Conservation (phyloP, 78 protist genomes). For the Dictyostelium discoideum region DNA sequence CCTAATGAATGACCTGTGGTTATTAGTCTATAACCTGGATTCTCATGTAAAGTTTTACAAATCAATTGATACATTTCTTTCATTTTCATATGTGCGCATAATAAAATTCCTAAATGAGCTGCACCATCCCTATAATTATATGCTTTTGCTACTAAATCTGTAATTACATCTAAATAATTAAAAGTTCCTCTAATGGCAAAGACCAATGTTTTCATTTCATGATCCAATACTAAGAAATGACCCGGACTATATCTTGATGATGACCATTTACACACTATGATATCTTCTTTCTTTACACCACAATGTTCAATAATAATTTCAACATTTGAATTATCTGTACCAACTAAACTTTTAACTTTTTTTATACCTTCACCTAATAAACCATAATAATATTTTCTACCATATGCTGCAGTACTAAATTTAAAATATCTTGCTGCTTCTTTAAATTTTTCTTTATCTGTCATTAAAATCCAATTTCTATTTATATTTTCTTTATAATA, state of each 20-base stretch:
- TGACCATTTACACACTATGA: conserved; percentile 50
- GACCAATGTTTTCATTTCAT: conserved; percentile 50
- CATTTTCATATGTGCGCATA: conserved; percentile 61
- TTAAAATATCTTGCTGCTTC: conserved; percentile 28
- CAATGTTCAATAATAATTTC: conserved; percentile 19
- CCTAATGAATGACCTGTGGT: conserved; percentile 76
- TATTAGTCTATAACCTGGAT: conserved; percentile 46
- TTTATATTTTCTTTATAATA: conserved; percentile 50
- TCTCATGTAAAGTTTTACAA: background rate
- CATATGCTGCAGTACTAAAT: conserved; percentile 56
- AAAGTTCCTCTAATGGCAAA: conserved; percentile 79
- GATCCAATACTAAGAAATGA: conserved; percentile 57
- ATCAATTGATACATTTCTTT: conserved; percentile 23
- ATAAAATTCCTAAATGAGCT: conserved; percentile 67
- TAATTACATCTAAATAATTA: conserved; percentile 65
- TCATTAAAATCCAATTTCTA: conserved; percentile 35
- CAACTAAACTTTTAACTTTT: background rate
- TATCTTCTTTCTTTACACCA: conserved; percentile 66
- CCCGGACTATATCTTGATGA: conserved; percentile 60
- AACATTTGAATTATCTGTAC: conserved; percentile 46
- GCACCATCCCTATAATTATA: conserved; percentile 11
- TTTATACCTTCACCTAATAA: background rate
- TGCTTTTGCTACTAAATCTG: conserved; percentile 74
- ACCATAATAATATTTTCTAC: conserved; percentile 71
- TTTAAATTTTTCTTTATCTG: conserved; percentile 18